A percentile compares a stretch with the other conserved stretches of the same genome.
Conservation (phyloP, 2,329 filamentous ascomycete genomes). For the Diplodia intermedia region DNA sequence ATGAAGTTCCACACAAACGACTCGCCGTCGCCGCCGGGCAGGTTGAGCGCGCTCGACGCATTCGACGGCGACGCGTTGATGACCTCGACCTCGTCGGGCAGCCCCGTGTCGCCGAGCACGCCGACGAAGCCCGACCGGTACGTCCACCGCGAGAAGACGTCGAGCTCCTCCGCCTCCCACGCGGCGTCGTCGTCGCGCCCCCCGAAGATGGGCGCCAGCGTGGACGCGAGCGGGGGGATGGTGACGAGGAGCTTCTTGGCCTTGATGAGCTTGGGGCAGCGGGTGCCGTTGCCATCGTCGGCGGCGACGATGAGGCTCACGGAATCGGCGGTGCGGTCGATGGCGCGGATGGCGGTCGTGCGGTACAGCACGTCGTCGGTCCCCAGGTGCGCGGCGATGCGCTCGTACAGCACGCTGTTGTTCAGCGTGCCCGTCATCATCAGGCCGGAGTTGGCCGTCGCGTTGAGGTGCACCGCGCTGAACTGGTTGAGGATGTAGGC, state of each 20-base stretch:
- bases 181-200: conserved; percentile 50
- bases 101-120: conserved; percentile 49
- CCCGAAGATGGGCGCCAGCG: conserved; percentile 53
- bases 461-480: conserved; percentile 31
- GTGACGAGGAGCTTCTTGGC: conserved; percentile 53
- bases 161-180: conserved; percentile 39
- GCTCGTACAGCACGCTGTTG: conserved; percentile 39
- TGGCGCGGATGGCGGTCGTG: conserved; percentile 23
- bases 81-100: conserved; percentile 42
- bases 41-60: conserved; percentile 42
- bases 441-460: conserved; percentile 31
- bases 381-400: conserved; percentile 34
- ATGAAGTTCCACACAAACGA: conserved; percentile 1
- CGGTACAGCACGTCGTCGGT: conserved; percentile 32
- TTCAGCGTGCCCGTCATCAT: conserved; percentile 21
- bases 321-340: not conserved
- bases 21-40: conserved; percentile 33
- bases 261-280: conserved; percentile 40
- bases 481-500: conserved; percentile 52
- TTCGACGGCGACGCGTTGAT: conserved; percentile 41
- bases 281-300: conserved; percentile 3
- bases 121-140: conserved; percentile 50
- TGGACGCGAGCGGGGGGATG: conserved; percentile 47
- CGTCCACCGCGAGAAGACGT: conserved; percentile 50
- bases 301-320: conserved; percentile 34